These are phyloP conservation scores for Pelargonium nanum DNA, from an alignment of 345 rosid species.

Conservation along the genomic window DNA sequence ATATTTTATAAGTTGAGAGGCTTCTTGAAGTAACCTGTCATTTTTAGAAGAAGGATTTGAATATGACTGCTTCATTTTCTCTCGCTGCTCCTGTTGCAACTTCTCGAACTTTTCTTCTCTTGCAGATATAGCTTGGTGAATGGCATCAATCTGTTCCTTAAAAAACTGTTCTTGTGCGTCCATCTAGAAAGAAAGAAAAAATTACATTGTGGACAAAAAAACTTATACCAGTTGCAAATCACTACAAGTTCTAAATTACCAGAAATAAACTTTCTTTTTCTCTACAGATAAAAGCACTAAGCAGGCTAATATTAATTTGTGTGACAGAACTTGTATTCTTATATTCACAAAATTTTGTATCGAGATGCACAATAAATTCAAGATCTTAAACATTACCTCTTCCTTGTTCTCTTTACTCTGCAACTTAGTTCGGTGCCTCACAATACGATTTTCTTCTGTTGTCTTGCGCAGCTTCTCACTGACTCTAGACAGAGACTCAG, in stretches of 20 bases:
- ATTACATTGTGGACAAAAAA: conserved; percentile 4
- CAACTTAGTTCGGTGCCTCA: conserved; percentile 52
- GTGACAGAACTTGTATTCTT: too few relatives aligned
- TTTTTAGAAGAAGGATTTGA: conserved; percentile 11
- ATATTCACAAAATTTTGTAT: too few relatives aligned
- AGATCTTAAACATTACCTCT: conserved; percentile 38
- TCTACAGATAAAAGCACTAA: too few relatives aligned
- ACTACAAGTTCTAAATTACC: background rate
- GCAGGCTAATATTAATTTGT: too few relatives aligned
- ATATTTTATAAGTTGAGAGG: too few relatives aligned
- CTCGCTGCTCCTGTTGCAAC: conserved; percentile 64
- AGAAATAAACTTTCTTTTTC: background rate
- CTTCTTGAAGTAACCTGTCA: too few relatives aligned
- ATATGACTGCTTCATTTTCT: conserved; percentile 38
- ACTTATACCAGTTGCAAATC: background rate
- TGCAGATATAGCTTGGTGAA: conserved; percentile 36
- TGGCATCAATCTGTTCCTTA: conserved; percentile 36
- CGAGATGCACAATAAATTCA: background rate
- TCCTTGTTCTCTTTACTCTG: conserved; percentile 67
- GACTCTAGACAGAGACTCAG: conserved; percentile 42
- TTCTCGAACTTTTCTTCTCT: conserved; percentile 75
- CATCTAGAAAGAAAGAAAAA: conserved; percentile 44
- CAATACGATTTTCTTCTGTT: conserved; percentile 53
- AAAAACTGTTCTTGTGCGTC: conserved; percentile 66
- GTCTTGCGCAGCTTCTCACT: conserved; percentile 57